These are phyloP conservation scores for Lecanicillium sp. DNA, from an alignment of 2,329 filamentous ascomycete species.

Conservation along the genomic window DNA sequence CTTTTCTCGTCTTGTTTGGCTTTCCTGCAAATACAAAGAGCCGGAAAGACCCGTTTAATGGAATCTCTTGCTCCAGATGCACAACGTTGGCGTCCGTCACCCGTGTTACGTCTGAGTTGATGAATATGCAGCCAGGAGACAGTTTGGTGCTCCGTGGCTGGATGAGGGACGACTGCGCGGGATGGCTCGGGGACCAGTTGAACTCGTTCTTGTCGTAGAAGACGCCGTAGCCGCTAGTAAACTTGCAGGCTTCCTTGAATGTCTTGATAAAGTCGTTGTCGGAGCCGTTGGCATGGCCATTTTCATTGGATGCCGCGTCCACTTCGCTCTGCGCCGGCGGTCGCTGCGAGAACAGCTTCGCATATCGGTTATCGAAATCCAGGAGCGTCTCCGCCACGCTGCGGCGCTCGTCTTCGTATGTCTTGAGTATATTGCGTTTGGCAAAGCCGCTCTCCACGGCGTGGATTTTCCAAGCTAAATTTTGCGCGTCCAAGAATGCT, in stretches of 20 bases:
- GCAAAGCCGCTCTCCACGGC: constrained; percentile 80
- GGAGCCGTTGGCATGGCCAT: constrained; percentile 16
- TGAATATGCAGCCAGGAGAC: constrained; percentile 66
- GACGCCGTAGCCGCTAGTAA: constrained; percentile 88
- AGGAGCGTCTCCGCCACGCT: constrained; percentile 77
- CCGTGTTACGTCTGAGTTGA: constrained; percentile 73
- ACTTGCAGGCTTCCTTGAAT: constrained; percentile 87
- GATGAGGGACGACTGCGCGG: constrained; percentile 63
- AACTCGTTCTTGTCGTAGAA: constrained; percentile 74
- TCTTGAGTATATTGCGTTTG: constrained; percentile 64
- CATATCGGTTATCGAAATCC: constrained; percentile 82
- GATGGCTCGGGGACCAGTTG: constrained; percentile 73
- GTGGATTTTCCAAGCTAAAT: constrained; percentile 94
- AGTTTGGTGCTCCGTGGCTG: constrained; percentile 58
- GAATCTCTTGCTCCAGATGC: constrained; percentile 83
- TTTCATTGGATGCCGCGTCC: constrained; percentile 48
- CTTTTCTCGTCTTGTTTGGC: constrained; percentile 48
- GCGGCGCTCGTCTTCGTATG: constrained; percentile 82
- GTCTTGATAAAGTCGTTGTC: constrained; percentile 79
- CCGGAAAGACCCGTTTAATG: constrained; percentile 80
- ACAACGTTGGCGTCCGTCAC: constrained; percentile 86
- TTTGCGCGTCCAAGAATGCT: constrained; percentile 73
- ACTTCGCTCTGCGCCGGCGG: constrained; percentile 68
- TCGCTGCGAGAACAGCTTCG: constrained; percentile 78
- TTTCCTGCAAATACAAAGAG: constrained; percentile 80